Evolutionary conservation across 441 rosid genomes (phyloP), one percentile per base, ranked within the genome.

Genomic region (Pelargonium citronellum): DNA sequence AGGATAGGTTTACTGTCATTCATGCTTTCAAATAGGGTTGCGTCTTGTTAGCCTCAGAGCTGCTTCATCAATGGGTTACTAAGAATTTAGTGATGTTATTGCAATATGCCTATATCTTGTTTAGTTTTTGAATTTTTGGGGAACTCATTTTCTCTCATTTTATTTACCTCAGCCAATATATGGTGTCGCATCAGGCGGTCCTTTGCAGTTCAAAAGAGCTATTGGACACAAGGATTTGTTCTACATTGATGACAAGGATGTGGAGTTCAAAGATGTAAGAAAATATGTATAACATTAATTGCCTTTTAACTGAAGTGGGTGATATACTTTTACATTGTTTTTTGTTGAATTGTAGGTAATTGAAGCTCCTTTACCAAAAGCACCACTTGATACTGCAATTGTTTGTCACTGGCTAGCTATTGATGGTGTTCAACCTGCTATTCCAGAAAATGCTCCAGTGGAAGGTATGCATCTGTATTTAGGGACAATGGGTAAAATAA

Each of bases 321-420:
- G 46, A 13, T 61, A 16, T 5, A 7, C 67, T 73, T 71, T 72
- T 43, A 76, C 62, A 41, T 51, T 70, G 34, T 68, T 24, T 63
- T 57, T 74, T 67, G 47, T 67, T 71, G 75, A 69, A 30, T 60
- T 78, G 67, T 70, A 94, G 97, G 91, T 94, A 71, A 87, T 94
- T 77, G 98, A 94, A 79, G 97, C 98, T 68, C 95, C 96, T 66
- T 83, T 94, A 79, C 98, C 98, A n/a, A 90, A 85, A 83, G 96
- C 93, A 37, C 98, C 96, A 20, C 95, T 91, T 72, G 98, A 91
- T 76, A 83, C 93, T 24, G 84, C 89, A 27, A 71, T 94, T 68
- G 73, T 78, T 71, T 90, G 96, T 72, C 98, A 94, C 83, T 94
- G 98, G 98, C 88, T 94, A 37, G 98, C 98, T 62, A 91, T 94